Evolutionary conservation across 345 rosid species (phyloP).

Genomic region (Clausena lansium): DNA sequence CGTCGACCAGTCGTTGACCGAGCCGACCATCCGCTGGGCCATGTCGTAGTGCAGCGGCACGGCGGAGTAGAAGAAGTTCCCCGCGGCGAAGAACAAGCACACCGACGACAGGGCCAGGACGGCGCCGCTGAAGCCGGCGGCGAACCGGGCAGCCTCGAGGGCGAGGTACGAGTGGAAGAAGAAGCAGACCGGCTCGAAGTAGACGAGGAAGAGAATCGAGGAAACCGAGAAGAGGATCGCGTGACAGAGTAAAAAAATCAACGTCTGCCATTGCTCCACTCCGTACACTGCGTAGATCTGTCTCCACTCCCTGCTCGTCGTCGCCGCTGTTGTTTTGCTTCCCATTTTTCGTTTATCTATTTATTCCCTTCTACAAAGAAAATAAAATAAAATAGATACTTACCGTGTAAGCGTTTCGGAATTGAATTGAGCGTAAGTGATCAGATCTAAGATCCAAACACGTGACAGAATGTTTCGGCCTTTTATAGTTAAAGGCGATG

Average conservation of each 20-base stretch:
- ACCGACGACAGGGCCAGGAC: conserved; percentile 70
- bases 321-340: conserved; percentile 23
- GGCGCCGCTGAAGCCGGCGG: conserved; percentile 75
- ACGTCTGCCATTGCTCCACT: conserved; percentile 85
- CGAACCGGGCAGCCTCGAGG: conserved; percentile 58
- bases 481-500: too few species aligned
- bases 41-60: conserved; percentile 71
- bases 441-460: background rate
- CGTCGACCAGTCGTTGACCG: conserved; percentile 81
- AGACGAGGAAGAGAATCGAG: conserved; percentile 61
- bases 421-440: background rate
- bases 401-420: background rate
- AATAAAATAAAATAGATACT: background rate
- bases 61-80: conserved; percentile 80
- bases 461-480: background rate
- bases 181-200: conserved; percentile 61
- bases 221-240: conserved; percentile 66
- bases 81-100: conserved; percentile 77
- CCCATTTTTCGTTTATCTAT: conserved; percentile 26
- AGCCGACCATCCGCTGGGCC: conserved; percentile 90
- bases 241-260: conserved; percentile 61
- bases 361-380: background rate
- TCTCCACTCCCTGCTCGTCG: conserved; percentile 61
- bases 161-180: conserved; percentile 40
- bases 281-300: conserved; percentile 97